Conservation (phyloP, 2,329 filamentous ascomycete species). For the Colletotrichum australisinense region DNA sequence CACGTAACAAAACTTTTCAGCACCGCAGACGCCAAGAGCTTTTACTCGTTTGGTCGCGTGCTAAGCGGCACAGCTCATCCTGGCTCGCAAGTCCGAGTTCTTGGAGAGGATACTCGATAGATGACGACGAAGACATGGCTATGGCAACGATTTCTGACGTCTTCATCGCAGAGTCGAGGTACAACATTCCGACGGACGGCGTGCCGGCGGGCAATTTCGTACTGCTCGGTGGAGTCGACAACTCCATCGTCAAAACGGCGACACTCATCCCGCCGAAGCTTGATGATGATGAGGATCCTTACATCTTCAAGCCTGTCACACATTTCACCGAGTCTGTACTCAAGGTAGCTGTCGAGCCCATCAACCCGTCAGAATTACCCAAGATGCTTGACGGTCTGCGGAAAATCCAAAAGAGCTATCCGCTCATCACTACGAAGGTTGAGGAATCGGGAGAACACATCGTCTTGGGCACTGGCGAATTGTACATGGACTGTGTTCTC, state of each 20-base stretch:
- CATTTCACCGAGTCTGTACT: constrained; percentile 98
- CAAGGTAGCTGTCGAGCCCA: constrained; percentile 97
- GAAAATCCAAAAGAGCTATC: constrained; percentile 98
- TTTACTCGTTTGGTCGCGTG: constrained; percentile 90
- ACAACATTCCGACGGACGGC: constrained; percentile 91
- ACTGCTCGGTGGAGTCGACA: constrained; percentile 91
- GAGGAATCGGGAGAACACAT: constrained; percentile 98
- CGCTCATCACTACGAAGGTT: constrained; percentile 94
- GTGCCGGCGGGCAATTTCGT: constrained; percentile 95
- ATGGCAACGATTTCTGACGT: constrained; percentile 85
- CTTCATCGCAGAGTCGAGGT: constrained; percentile 91
- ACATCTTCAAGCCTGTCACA: constrained; percentile 91
- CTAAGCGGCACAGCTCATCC: constrained; percentile 91
- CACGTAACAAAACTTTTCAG: constrained; percentile 95
- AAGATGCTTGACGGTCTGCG: constrained; percentile 98
- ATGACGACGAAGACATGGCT: constrained; percentile 98
- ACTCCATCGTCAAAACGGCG: constrained; percentile 97
- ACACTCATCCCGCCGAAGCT: constrained; percentile 86
- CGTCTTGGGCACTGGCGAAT: constrained; percentile 91
- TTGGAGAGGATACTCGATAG: constrained; percentile 95
- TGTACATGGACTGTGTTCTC: constrained; percentile 99
- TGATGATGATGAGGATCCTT: constrained; percentile 89
- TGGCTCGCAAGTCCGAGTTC: constrained; percentile 85
- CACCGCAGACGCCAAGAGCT: constrained; percentile 88
- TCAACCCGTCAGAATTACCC: constrained; percentile 96